Conservation (phyloP, 2,329 filamentous ascomycete genomes). For the Fusarium caatingaense region DNA sequence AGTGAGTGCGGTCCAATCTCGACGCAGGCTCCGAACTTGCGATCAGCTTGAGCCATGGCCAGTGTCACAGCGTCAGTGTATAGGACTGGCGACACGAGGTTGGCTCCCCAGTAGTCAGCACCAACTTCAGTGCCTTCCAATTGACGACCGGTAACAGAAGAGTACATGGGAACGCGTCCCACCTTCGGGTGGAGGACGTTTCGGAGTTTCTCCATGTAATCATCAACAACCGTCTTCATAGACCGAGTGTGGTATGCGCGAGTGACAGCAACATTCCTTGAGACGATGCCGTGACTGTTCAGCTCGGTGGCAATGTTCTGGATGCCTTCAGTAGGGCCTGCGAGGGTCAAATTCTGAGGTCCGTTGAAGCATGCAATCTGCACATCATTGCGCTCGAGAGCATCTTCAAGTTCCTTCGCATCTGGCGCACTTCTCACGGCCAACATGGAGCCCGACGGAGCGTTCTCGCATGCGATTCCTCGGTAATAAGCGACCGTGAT, state of each 20-base stretch:
- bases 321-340: conserved; percentile 34
- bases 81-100: conserved; percentile 41
- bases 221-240: conserved; percentile 37
- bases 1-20: conserved; percentile 40
- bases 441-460: conserved; percentile 34
- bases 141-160: conserved; percentile 33
- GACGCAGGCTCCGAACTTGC: conserved; percentile 33
- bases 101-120: conserved; percentile 39
- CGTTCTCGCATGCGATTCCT: conserved; percentile 39
- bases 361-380: conserved; percentile 43
- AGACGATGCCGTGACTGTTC: conserved; percentile 26
- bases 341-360: conserved; percentile 40
- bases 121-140: conserved; percentile 38
- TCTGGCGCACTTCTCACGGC: conserved; percentile 34
- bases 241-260: conserved; percentile 37
- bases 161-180: conserved; percentile 36
- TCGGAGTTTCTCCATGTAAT: conserved; percentile 33
- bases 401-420: conserved; percentile 32
- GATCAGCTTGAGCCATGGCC: conserved; percentile 29
- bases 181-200: conserved; percentile 28
- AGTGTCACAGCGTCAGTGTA: conserved; percentile 41
- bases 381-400: conserved; percentile 32
- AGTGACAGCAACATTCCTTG: conserved; percentile 38
- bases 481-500: conserved; percentile 40
- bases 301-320: conserved; percentile 34